Evolutionary conservation across 2,329 filamentous ascomycete genomes (phyloP), one percentile per base, ranked within the genome.

Genomic region (Apiospora pterosperma): DNA sequence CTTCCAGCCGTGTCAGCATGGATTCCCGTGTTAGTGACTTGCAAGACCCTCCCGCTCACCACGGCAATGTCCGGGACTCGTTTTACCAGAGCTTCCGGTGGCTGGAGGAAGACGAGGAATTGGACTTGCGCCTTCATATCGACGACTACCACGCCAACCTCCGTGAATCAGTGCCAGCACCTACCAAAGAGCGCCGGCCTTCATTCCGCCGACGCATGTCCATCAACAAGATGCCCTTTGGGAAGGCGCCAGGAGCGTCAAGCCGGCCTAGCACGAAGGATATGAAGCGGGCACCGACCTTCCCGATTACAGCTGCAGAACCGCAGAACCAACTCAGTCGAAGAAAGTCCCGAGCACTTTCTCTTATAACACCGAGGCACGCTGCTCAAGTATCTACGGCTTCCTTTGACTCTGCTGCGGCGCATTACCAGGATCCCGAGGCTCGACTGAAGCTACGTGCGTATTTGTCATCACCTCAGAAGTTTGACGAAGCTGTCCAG

Each of bases 401-500:
- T 1, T 83, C 82, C 23, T 86, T 92, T 65, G 92, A 96, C 71
- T 85, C 90, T 5, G 83, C 85, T 38, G 91, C 92, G 4, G 87
- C 92, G 41, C 91, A 97, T 78, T 97, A 97, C 73, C 92, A 93
- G 75, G 93, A 97, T 71, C 93, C 93, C 0, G 92, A 97, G 74
- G 92, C 94, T 42, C 88, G 95, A 38, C 84, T 92, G 71, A 97
- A 96, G 78, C 82, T 98, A 23, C 89, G 93, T 14, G 88, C 92
- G 7, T 97, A 94, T 72, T 85, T 97, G 23, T 91, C 92, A 8
- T 97, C 93, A 1, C 91, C 94, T 0, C 92, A 97, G 70, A 97
- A 97, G 75, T 98, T 98, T 71, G 95, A 98, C 74, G 95, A 98
- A 77, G 93, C 92, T 1, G 87, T 98, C 62, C 92, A 97, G 75